These are phyloP conservation scores for Telopea speciosissima DNA, from an alignment of 177 flowering plant genomes.

Conservation along the genomic window DNA sequence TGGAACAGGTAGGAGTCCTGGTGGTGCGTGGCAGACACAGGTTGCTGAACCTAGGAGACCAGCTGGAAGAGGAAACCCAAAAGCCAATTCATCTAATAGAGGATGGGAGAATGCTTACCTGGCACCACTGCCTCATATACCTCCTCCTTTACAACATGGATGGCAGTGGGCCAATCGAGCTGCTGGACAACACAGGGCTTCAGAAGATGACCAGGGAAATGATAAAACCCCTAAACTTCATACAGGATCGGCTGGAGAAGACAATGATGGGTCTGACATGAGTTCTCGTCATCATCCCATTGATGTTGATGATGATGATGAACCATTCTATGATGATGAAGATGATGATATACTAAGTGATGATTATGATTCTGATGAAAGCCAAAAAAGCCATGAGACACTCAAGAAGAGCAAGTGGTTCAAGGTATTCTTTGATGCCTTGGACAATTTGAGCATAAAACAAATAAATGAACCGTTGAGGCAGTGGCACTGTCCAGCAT, in stretches of 20 bases:
- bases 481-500: constrained; percentile 98
- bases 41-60: constrained; percentile 25
- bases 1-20: constrained; percentile 32
- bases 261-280: too few species aligned
- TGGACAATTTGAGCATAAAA: constrained; percentile 49
- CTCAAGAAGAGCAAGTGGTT: constrained; percentile 65
- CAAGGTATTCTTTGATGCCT: constrained; percentile 41
- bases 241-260: too few species aligned
- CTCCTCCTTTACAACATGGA: constrained; percentile 65
- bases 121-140: constrained; percentile 28
- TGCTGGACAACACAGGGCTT: constrained; percentile 18
- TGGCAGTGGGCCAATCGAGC: constrained; percentile 56
- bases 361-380: constrained; percentile 66
- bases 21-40: constrained; percentile 28
- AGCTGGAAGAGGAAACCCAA: constrained; percentile 39
- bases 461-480: constrained; percentile 60
- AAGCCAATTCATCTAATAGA: constrained; percentile 22
- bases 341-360: constrained; percentile 46
- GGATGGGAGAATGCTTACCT: constrained; percentile 19
- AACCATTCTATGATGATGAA: constrained; percentile 30
- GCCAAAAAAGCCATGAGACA: constrained; percentile 58
- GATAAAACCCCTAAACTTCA: too few species aligned
- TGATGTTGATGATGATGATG: constrained; percentile 24
- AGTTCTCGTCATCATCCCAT: too few species aligned
- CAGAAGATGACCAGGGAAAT: constrained; percentile 13